Conservation (phyloP, 208 protist genomes). For the Leptomonas seymouri region DNA sequence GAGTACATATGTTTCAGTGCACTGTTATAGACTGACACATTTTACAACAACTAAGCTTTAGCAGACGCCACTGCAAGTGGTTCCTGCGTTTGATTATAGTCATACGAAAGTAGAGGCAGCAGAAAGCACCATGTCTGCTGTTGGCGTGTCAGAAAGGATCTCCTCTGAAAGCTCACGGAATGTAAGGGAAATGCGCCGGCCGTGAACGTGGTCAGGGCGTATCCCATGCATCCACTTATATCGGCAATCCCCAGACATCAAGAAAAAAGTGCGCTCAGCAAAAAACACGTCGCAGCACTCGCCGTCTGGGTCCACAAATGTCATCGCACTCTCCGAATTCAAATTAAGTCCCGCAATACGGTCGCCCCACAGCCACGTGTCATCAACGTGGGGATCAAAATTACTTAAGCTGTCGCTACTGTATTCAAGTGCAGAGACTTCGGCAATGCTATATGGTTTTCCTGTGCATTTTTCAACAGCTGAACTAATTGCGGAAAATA, state of each 20-base stretch:
- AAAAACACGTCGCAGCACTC: constrained; percentile 67
- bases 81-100: background rate
- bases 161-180: constrained; percentile 74
- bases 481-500: constrained; percentile 37
- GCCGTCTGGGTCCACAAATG: constrained; percentile 72
- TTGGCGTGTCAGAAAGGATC: constrained; percentile 27
- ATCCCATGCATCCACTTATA: constrained; percentile 91
- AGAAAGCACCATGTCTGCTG: constrained; percentile 37
- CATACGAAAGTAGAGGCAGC: constrained; percentile 63
- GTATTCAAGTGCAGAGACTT: constrained; percentile 86
- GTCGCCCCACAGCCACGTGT: constrained; percentile 92
- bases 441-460: constrained; percentile 45
- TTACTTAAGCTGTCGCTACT: constrained; percentile 49
- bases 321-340: constrained; percentile 66
- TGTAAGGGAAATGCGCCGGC: constrained; percentile 81
- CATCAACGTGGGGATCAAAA: constrained; percentile 91
- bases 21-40: too few species aligned
- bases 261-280: constrained; percentile 68
- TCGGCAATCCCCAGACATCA: constrained; percentile 72
- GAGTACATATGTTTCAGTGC: too few species aligned
- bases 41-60: too few species aligned
- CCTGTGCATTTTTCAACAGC: constrained; percentile 38
- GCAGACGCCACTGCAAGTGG: too few species aligned
- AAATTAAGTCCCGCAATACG: constrained; percentile 83
- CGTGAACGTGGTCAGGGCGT: constrained; percentile 54